These are phyloP conservation scores for Corylus americana DNA, from an alignment of 306 rosid species.

Conservation along the genomic window DNA sequence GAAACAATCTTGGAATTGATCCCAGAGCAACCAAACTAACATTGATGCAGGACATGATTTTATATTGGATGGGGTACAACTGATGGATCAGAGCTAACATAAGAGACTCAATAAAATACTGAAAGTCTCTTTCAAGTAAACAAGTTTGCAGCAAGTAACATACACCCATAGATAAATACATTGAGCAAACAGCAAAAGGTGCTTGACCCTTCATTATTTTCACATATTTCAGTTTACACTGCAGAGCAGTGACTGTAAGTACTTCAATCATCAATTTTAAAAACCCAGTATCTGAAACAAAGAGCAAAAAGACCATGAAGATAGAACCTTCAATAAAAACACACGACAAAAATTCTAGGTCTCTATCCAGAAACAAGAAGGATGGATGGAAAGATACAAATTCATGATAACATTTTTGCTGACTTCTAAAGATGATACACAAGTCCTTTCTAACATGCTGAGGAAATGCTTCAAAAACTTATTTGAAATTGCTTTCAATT, in stretches of 20 bases:
- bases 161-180: neutral
- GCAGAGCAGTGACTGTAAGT: neutral
- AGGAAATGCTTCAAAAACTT: neutral
- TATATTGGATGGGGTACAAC: neutral
- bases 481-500: neutral
- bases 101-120: constrained; percentile 6
- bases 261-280: neutral
- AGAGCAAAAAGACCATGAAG: neutral
- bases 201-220: neutral
- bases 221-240: neutral
- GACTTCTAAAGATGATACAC: neutral
- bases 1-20: neutral
- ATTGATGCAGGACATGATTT: constrained; percentile 5
- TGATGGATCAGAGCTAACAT: constrained; percentile 6
- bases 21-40: constrained; percentile 13
- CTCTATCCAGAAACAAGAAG: neutral
- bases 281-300: neutral
- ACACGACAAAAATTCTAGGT: neutral
- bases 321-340: neutral
- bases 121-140: neutral
- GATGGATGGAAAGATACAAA: neutral
- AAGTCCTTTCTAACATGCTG: neutral
- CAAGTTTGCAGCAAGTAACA: neutral
- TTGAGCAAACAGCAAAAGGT: neutral
- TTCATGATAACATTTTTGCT: neutral